Percentiles rank a stretch among this genome's conserved stretches.
These are phyloP conservation scores for Peterozyma xylosa DNA, from an alignment of 805 yeast species.

Conservation along the genomic window DNA sequence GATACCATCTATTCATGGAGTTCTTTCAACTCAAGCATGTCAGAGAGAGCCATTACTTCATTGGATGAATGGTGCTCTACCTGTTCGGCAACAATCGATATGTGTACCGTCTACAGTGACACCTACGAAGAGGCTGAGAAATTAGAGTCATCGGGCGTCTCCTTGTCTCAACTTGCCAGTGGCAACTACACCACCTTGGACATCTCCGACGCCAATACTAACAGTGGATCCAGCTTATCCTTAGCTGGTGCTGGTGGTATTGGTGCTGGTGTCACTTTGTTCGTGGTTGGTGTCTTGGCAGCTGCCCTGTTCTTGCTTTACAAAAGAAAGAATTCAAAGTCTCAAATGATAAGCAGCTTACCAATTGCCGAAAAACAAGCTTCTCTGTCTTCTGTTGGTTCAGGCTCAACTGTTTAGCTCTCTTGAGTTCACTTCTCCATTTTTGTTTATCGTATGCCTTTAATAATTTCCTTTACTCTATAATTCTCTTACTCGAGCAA, in stretches of 20 bases:
- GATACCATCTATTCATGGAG: constrained; percentile 26
- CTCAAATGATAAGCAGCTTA: not conserved
- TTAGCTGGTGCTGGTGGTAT: constrained; percentile 42
- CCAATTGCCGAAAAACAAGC: constrained; percentile 7
- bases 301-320: constrained; percentile 17
- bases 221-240: constrained; percentile 15
- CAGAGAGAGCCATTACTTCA: constrained; percentile 18
- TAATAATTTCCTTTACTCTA: no score
- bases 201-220: constrained; percentile 2
- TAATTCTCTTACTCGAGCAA: no score
- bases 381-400: constrained; percentile 1
- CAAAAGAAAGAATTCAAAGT: constrained; percentile 7
- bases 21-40: constrained; percentile 23
- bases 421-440: no score
- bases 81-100: constrained; percentile 24
- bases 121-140: constrained; percentile 22
- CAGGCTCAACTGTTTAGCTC: not conserved
- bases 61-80: constrained; percentile 30
- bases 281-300: constrained; percentile 28
- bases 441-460: no score
- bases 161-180: constrained; percentile 17
- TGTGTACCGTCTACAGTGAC: constrained; percentile 26
- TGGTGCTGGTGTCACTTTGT: constrained; percentile 40
- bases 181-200: constrained; percentile 20
- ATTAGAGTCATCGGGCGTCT: constrained; percentile 21